phyloP scores from a whole-genome alignment of 116 monocot species.

The Papilionanthe hybrid region DNA sequence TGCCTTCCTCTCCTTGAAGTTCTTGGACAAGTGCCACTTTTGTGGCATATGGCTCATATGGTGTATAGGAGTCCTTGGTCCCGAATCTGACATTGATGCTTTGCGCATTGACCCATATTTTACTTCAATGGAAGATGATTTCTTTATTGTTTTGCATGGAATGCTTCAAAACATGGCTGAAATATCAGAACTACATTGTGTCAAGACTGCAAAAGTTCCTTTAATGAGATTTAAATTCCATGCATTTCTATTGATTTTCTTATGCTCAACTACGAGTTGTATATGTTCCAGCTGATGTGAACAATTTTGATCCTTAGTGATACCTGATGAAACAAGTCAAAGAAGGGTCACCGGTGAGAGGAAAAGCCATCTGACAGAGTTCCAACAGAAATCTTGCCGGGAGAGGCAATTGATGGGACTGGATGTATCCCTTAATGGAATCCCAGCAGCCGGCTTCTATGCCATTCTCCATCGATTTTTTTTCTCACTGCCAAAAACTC shows the following conservation, averaged over 20 bases:
- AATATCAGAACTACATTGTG: constrained; percentile 46
- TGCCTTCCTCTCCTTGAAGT: too few relatives aligned
- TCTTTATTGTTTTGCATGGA: constrained; percentile 33
- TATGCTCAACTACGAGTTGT: constrained; percentile 34
- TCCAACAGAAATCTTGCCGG: too few relatives aligned
- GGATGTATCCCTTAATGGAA: too few relatives aligned
- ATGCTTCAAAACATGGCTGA: constrained; percentile 39
- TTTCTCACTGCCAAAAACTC: too few relatives aligned
- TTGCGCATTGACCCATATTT: constrained; percentile 44
- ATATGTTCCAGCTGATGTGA: constrained; percentile 29
- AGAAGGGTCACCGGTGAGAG: too few relatives aligned
- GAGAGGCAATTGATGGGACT: too few relatives aligned
- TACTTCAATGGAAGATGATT: constrained; percentile 44
- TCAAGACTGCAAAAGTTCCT: constrained; percentile 57
- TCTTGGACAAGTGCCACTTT: constrained; percentile 39
- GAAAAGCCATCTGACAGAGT: too few relatives aligned
- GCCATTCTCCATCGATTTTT: too few relatives aligned
- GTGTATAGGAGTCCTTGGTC: constrained; percentile 51
- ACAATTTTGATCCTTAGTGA: too few relatives aligned
- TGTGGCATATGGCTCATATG: constrained; percentile 50
- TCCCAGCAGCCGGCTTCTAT: too few relatives aligned
- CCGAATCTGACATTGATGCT: constrained; percentile 60
- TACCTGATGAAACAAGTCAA: too few relatives aligned
- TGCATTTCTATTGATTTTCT: constrained; percentile 52
- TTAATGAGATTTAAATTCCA: constrained; percentile 60